Base-by-base conservation (phyloP, 2,329 filamentous ascomycete species). In the Penicillium decumbens region DNA sequence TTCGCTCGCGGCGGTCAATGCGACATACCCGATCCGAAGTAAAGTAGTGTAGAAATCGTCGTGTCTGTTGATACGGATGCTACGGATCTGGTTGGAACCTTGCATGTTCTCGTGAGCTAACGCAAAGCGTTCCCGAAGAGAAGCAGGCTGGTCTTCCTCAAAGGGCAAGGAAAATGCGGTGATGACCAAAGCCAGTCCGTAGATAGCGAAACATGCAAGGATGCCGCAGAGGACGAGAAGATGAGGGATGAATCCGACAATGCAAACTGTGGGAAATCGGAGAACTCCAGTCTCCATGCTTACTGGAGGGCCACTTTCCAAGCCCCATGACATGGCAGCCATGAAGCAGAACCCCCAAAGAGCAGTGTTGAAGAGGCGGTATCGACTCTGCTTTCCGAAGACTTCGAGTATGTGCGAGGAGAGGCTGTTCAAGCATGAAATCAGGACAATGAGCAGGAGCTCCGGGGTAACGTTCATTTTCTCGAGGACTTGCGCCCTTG, bases 31-130 rank as follows among this genome's bases (percentile, higher is more conserved):
- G 30, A 89, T 82, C 51, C 91, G 85, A 3, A 97, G 77, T 4
- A 97, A 76, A 0, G 89, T 88, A 0, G 90, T 95, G 67, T 97
- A 98, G 65, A 97, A 96, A 66, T 98, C 93, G 77, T 97, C 95
- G 47, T 89, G 84, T 75, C 87, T 84, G 38, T 85, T 88, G 47
- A 97, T 81, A 10, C 85, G 82, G 32, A 96, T 82, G 33, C 87
- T 85, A 1, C 87, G 87, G 20, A 96, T 78, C 10, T 93, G 90
- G 3, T 92, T 82, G 51, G 93, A 93, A 2, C 91, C 91, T 70
- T 96, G 91, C 78, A 97, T 86, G 59, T 97, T 97, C 42, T 81
- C 81, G 63, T 95, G 89, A 0, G 92, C 91, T 43, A 81, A 77
- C 1, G 72, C 65, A 24, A 95, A 74, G 41, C 89, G 80, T 61